phyloP scores from a whole-genome alignment of 1,139 yeast species.

The Nadsonia starkeyi-henricii region DNA sequence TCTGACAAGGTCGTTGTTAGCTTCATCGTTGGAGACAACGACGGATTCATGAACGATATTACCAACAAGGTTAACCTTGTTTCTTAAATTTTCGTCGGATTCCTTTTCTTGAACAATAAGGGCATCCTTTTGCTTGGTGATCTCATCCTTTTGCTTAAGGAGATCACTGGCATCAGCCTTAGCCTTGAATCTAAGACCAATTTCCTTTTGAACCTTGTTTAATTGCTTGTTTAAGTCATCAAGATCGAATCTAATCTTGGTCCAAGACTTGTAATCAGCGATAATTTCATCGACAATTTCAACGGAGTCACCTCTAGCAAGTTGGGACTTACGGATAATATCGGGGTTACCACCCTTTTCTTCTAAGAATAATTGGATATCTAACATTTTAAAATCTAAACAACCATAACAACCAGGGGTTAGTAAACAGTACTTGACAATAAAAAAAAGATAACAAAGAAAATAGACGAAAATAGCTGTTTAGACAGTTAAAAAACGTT shows the following conservation, averaged over 20 bases:
- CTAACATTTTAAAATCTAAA: slow-evolving; percentile 48
- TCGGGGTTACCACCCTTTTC: slow-evolving; percentile 97
- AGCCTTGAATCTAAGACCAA: slow-evolving; percentile 82
- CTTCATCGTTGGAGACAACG: slow-evolving; percentile 80
- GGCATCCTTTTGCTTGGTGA: slow-evolving; percentile 55
- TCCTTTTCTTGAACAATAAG: slow-evolving; percentile 57
- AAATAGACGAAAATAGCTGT: too few species aligned
- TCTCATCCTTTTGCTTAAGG: slow-evolving; percentile 62
- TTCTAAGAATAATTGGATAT: slow-evolving; percentile 75
- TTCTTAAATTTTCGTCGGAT: slow-evolving; percentile 61
- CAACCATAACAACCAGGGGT: slow-evolving; percentile 1
- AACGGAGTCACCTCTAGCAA: slow-evolving; percentile 87
- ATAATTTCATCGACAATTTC: slow-evolving; percentile 94
- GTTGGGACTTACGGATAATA: slow-evolving; percentile 71
- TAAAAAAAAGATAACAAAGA: too few species aligned
- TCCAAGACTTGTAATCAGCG: slow-evolving; percentile 83
- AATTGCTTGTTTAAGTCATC: slow-evolving; percentile 80
- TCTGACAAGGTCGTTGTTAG: slow-evolving; percentile 71
- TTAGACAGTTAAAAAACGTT: too few species aligned
- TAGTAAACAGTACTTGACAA: not conserved
- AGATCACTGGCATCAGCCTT: slow-evolving; percentile 88
- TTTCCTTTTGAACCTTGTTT: slow-evolving; percentile 81
- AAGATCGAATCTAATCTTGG: slow-evolving; percentile 76
- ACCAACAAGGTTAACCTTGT: slow-evolving; percentile 80
- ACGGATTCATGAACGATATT: slow-evolving; percentile 89